These are phyloP conservation scores for Cinnamomum chago DNA, from an alignment of 164 flowering plant species.

Conservation along the genomic window DNA sequence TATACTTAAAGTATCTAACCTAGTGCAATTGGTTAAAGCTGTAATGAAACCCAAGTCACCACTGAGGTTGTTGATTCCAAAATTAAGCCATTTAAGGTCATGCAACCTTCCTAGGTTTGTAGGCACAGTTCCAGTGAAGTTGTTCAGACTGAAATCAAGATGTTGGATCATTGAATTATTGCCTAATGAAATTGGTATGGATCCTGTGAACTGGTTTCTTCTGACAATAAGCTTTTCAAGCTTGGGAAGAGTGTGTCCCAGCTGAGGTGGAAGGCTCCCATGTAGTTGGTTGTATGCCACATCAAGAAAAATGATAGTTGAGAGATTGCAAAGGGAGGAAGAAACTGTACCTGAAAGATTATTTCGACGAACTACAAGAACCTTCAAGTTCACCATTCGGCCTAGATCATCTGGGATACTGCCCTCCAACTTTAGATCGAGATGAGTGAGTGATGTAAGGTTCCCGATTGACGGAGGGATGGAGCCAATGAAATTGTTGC, in stretches of 20 bases:
- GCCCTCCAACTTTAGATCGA: neutral
- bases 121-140: slow-evolving; percentile 20
- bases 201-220: slow-evolving; percentile 17
- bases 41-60: slow-evolving; percentile 18
- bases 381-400: neutral
- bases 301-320: slow-evolving; percentile 12
- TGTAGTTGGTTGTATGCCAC: slow-evolving; percentile 4
- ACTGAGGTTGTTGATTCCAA: slow-evolving; percentile 15
- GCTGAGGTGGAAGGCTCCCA: slow-evolving; percentile 1
- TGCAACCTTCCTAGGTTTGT: slow-evolving; percentile 11
- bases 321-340: slow-evolving; percentile 2
- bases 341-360: slow-evolving; percentile 6
- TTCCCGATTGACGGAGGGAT: slow-evolving; percentile 4
- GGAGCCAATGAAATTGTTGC: slow-evolving; percentile 16
- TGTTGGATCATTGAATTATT: slow-evolving; percentile 17
- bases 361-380: neutral
- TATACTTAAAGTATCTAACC: slow-evolving; percentile 27
- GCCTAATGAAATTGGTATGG: slow-evolving; percentile 22
- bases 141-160: slow-evolving; percentile 11
- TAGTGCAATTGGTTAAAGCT: slow-evolving; percentile 30
- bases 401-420: slow-evolving; percentile 4
- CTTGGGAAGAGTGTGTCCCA: slow-evolving; percentile 20
- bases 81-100: neutral
- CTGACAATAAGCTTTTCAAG: slow-evolving; percentile 10
- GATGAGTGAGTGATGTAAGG: slow-evolving; percentile 1